Evolutionary conservation across 495 filamentous ascomycete species (phyloP).

Genomic region (Neurospora sp.): DNA sequence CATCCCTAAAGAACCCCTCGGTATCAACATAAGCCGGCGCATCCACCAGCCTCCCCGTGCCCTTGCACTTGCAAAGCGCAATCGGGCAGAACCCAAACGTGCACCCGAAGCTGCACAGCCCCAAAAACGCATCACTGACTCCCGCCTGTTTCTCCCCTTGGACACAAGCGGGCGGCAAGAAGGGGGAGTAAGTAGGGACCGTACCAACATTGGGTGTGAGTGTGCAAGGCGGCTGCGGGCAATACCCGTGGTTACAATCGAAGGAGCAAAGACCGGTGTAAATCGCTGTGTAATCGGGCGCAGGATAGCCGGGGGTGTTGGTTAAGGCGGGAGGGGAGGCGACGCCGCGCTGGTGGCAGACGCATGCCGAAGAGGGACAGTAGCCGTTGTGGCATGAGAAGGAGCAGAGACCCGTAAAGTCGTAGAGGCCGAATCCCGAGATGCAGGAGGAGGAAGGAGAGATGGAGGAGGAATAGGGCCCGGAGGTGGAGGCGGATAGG

Average conservation of each 20-base stretch:
- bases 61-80: background rate
- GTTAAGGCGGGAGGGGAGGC: background rate
- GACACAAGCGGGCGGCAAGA: background rate
- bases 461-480: background rate
- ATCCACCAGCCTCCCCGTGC: background rate
- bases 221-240: background rate
- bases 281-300: background rate
- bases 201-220: background rate
- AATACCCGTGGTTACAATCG: conserved; percentile 6
- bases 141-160: background rate
- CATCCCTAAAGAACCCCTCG: background rate
- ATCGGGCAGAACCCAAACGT: conserved; percentile 7
- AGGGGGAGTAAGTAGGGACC: conserved; percentile 1
- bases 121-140: background rate
- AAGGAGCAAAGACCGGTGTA: conserved; percentile 9
- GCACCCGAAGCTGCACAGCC: conserved; percentile 7
- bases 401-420: background rate
- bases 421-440: background rate
- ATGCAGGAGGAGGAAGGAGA: background rate
- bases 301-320: background rate
- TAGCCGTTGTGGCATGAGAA: conserved; percentile 4
- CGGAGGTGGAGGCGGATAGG: background rate
- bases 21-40: background rate
- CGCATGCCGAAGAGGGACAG: background rate
- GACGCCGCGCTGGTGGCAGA: background rate